Evolutionary conservation across 805 yeast genomes (phyloP).

Genomic region (Ogataea zsoltii): DNA sequence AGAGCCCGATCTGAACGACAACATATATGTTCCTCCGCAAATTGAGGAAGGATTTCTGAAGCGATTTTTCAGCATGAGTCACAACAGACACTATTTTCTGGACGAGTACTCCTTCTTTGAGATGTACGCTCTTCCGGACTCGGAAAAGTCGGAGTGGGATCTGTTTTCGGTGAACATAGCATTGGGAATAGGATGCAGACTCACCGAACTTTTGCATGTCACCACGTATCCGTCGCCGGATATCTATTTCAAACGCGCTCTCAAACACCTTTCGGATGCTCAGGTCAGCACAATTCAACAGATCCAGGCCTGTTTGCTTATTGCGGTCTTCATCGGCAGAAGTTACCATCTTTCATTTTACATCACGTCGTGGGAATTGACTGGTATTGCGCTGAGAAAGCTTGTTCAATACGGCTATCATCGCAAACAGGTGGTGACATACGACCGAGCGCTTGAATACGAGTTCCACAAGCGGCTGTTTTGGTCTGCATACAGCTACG

Average conservation of each 20-base stretch:
- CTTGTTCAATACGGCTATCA: conserved; percentile 24
- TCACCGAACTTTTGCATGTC: conserved; percentile 20
- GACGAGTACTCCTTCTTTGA: conserved; percentile 15
- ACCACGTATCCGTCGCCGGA: conserved; percentile 23
- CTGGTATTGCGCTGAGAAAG: conserved; percentile 25
- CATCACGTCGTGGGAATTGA: conserved; percentile 25
- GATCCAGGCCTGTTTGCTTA: conserved; percentile 24
- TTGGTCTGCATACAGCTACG: conserved; percentile 26
- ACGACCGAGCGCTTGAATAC: conserved; percentile 18
- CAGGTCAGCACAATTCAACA: conserved; percentile 18
- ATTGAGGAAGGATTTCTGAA: conserved; percentile 17
- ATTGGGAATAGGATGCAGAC: conserved; percentile 22
- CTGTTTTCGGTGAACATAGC: conserved; percentile 18
- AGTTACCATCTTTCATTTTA: conserved; percentile 21
- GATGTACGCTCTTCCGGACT: conserved; percentile 5
- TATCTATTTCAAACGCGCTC: conserved; percentile 20
- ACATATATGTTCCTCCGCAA: conserved; percentile 13
- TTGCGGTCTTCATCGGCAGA: conserved; percentile 22
- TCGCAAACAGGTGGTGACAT: conserved; percentile 17
- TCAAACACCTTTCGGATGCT: conserved; percentile 13
- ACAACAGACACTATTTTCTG: conserved; percentile 21
- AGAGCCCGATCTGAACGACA: conserved; percentile 14
- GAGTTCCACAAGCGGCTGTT: conserved; percentile 25
- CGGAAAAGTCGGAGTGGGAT: conserved; percentile 20
- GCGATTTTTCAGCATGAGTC: conserved; percentile 20